These are phyloP conservation scores for Globisporangium middletonii DNA, from an alignment of 352 stramenopile species.

Conservation along the genomic window DNA sequence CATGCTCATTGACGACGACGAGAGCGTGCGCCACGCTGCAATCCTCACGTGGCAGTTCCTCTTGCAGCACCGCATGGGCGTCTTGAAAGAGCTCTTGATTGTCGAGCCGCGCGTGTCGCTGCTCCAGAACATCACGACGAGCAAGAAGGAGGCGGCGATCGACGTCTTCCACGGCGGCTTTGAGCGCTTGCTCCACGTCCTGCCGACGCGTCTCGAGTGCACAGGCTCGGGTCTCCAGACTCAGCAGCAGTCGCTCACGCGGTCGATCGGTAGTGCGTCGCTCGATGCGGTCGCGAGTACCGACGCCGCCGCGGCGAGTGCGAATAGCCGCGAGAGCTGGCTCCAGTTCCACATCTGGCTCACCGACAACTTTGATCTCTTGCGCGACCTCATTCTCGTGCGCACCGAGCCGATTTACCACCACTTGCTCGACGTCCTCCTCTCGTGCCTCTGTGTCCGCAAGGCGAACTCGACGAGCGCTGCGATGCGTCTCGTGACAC, in stretches of 20 bases:
- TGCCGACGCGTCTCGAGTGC: constrained; percentile 9
- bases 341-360: constrained; percentile 80
- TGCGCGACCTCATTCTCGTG: constrained; percentile 64
- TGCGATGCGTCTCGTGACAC: constrained; percentile 7
- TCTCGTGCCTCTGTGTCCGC: constrained; percentile 39
- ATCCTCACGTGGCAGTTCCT: constrained; percentile 71
- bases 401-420: constrained; percentile 57
- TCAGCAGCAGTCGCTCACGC: not conserved
- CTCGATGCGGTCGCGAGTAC: not conserved
- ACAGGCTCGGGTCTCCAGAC: not conserved
- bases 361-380: constrained; percentile 46
- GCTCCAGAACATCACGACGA: constrained; percentile 60
- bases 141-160: constrained; percentile 59
- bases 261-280: not conserved
- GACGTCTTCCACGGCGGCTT: constrained; percentile 76
- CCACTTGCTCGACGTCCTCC: constrained; percentile 47
- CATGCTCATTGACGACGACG: constrained; percentile 59
- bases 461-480: constrained; percentile 24
- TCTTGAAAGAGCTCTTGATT: constrained; percentile 73
- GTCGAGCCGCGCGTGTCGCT: constrained; percentile 59
- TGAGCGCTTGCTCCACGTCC: constrained; percentile 51
- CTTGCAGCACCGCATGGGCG: constrained; percentile 58
- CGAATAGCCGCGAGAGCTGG: constrained; percentile 49
- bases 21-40: constrained; percentile 31
- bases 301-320: not conserved